These are phyloP conservation scores for Blastomyces gilchristii DNA, from an alignment of 2,329 filamentous ascomycete species.

Conservation along the genomic window DNA sequence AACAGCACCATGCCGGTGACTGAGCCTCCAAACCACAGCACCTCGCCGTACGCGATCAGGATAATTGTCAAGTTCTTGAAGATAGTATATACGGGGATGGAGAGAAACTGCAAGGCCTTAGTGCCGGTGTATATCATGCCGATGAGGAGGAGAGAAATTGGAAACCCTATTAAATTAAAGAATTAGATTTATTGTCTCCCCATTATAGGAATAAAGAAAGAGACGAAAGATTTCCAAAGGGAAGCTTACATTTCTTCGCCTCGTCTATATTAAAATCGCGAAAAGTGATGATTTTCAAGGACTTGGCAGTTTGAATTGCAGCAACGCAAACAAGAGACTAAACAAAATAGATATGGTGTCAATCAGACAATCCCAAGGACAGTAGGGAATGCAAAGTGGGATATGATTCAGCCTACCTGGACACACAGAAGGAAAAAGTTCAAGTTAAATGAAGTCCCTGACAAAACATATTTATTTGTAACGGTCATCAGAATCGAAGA, in stretches of 20 bases:
- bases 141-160: slow-evolving; percentile 87
- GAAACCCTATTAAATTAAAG: slow-evolving; percentile 62
- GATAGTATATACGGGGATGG: slow-evolving; percentile 97
- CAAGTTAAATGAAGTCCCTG: slow-evolving; percentile 81
- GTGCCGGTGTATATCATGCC: slow-evolving; percentile 99
- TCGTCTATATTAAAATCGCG: slow-evolving; percentile 77
- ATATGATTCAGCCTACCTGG: slow-evolving; percentile 56
- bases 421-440: slow-evolving; percentile 84
- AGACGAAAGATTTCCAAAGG: not conserved
- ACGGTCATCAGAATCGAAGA: slow-evolving; percentile 99
- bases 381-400: not conserved
- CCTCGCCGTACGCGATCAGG: slow-evolving; percentile 94
- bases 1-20: slow-evolving; percentile 80
- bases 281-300: slow-evolving; percentile 69
- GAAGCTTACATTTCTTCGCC: slow-evolving; percentile 72
- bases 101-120: slow-evolving; percentile 91
- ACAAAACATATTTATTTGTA: slow-evolving; percentile 98
- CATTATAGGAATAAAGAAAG: not conserved
- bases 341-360: not conserved
- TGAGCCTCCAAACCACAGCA: slow-evolving; percentile 92
- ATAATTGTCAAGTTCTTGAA: slow-evolving; percentile 99
- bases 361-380: not conserved
- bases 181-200: not conserved
- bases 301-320: slow-evolving; percentile 75
- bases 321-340: slow-evolving; percentile 82